Base-by-base conservation (phyloP, 495 filamentous ascomycete species). In the Xylaria intraflava region DNA sequence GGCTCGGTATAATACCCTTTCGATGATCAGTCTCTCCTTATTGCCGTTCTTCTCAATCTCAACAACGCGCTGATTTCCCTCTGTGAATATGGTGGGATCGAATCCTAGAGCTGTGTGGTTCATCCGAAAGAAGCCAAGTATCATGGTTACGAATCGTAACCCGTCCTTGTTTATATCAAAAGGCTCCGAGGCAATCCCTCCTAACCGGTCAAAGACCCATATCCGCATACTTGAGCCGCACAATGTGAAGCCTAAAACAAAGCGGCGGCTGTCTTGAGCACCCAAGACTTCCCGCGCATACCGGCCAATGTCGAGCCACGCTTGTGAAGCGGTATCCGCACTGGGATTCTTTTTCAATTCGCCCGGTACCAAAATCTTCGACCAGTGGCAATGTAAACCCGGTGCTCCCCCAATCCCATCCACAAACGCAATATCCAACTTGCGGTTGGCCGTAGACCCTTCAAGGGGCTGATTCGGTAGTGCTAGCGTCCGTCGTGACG, bases 151-250 rank as follows among this genome's bases (percentile, higher is more conserved):
- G n/a, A n/a, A n/a, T n/a, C n/a, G n/a, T n/a, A n/a, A n/a, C n/a
- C n/a, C n/a, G n/a, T n/a, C 74, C 46, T 69, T 59, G 50, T 82
- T 75, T 46, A 78, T 71, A 57, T 75, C 56, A 52, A 78, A 78
- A 33, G 56, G 61, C 11, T 62, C 55, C 16, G 75, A 81, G 16
- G 69, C 73, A 22, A 77, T 69, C 2, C 60, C 72, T 36, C 75
- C 73, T 10, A 73, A 52, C 35, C 72, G 66, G 61, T 80, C 72
- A 64, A 80, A 80, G 44, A 49, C 60, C 67, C 62, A 74, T 55
- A 70, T 47, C 22, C 62, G 61, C 61, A 71, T 66, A 6, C 62
- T 22, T 58, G 63, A 61, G 47, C 64, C 59, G 27, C 57, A 67
- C 24, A 78, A 39, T 6, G 74, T 77, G 53, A 80, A 77, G 20